A percentile compares a stretch with the other conserved stretches of the same genome.
phyloP scores from a whole-genome alignment of 257 asterid genomes.

The Prunella vulgaris region DNA sequence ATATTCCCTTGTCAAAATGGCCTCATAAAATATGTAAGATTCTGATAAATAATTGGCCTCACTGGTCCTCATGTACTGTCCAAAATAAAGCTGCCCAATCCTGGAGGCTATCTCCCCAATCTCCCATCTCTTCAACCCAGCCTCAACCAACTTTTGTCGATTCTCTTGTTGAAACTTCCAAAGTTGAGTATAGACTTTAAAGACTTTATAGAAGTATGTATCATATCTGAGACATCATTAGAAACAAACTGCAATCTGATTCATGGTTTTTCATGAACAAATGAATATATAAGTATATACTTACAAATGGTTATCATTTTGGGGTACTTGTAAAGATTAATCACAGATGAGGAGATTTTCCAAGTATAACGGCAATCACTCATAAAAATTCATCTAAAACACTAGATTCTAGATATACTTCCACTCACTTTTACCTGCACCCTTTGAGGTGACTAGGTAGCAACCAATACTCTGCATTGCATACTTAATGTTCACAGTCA shows the following conservation, averaged over 20 bases:
- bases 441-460: slow-evolving; percentile 2
- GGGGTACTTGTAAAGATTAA: neutral
- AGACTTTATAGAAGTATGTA: slow-evolving; percentile 84
- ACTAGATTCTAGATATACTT: neutral
- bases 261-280: neutral
- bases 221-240: slow-evolving; percentile 61
- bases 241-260: neutral
- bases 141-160: slow-evolving; percentile 89
- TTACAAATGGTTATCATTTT: neutral
- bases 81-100: slow-evolving; percentile 95
- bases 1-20: slow-evolving; percentile 86
- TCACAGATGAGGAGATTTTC: neutral
- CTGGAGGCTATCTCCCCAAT: slow-evolving; percentile 98
- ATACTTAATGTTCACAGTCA: neutral
- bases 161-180: slow-evolving; percentile 98
- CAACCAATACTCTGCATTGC: neutral
- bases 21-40: slow-evolving; percentile 86
- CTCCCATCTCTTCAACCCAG: slow-evolving; percentile 98
- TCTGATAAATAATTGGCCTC: slow-evolving; percentile 86
- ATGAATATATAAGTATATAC: neutral
- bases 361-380: neutral
- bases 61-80: slow-evolving; percentile 99
- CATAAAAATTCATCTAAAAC: neutral
- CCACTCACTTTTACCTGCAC: neutral
- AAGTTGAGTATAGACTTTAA: slow-evolving; percentile 84